Base-by-base conservation (phyloP, 495 filamentous ascomycete genomes). In the Aspergillus nanangensis region DNA sequence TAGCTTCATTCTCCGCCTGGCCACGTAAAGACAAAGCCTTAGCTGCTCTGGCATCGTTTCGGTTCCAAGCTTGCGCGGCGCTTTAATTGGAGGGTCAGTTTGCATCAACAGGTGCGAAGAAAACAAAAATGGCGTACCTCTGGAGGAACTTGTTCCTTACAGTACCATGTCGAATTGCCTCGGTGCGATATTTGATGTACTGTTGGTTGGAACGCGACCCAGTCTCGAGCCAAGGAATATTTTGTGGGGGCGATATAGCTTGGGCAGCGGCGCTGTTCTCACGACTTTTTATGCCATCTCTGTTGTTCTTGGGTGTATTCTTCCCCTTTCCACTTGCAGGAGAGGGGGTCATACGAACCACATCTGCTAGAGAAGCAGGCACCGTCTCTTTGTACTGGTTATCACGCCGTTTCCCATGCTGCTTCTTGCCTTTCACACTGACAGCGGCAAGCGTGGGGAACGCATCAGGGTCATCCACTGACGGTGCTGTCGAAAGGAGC, bases 11-110 rank as follows among this genome's bases (percentile, higher is more conserved):
- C 69, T 97, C 94, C 35, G 83, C 90, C 62, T 97, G 94, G 20
- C 94, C 94, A 11, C 95, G 86, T 37, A 96, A 78, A 49, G 87
- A 93, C 39, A 96, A 74, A 31, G 93, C 93, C 68, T 97, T 97
- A 22, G 94, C 94, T 13, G 93, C 91, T 51, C 94, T 83, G 18
- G 94, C 91, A 63, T 99, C 94, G 58, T 94, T 96, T 39, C 94
- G 87, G 61, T 97, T 96, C 94, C 94, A 99, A n/a, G 94, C 94
- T 74, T 96, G 91, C n/a, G 93, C 92, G 41, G 94, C 94, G 59
- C 90, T 95, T 43, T 21, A 38, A 18, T 22, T n/a, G 19, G 24
- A 24, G 20, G 22, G 17, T 57, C 23, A 53, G 59, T 33, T 56
- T 44, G 63, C 46, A 20, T 22, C 14, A 14, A 24, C 8, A 13